Base-by-base conservation (phyloP, 345 rosid genomes). In the Combretum micranthum region DNA sequence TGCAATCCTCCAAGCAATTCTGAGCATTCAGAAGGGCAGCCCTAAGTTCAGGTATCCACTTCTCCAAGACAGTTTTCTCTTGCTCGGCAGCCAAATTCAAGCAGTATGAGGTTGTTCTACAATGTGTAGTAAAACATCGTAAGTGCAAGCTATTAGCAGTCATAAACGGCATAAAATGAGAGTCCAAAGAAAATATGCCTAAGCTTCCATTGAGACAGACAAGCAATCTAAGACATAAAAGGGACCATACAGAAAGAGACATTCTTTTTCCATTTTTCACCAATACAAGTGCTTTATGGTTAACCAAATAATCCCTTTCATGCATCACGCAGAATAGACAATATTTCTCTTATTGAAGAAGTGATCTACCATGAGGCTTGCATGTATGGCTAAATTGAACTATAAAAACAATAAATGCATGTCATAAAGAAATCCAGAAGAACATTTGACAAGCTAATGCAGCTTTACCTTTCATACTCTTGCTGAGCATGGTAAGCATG, bases 31-130 rank as follows among this genome's bases (percentile, higher is more conserved):
- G 65, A 59, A 73, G 69, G n/a, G 86, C 81, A 59, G 79, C 58
- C 73, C 75, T 85, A 46, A 93, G 91, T 61, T 93, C 89, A 63
- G 97, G 97, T 69, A 92, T 75, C 94, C 99, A 88, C 69, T 81
- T 77, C 71, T 89, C 88, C 8, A 61, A 61, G 58, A 89, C 78
- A 57, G 66, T 68, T 46, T 75, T 88, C 75, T 88, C 97, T 76
- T 89, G 97, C 74, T 93, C 91, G 51, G 77, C 68, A 50, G 98
- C 95, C 76, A 91, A 71, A 62, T 70, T 76, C 68, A 92, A 73
- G 71, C 93, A 92, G 68, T 76, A 84, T 58, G 72, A 80, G 12
- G 96, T 84, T 55, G 87, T 81, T 85, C 94, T 88, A 81, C 70
- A 71, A 39, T 25, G 44, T 59, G 61, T 64, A 50, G 62, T 39